Evolutionary conservation across 208 protist genomes (phyloP).

Genomic region (Trichomonas gallinae): DNA sequence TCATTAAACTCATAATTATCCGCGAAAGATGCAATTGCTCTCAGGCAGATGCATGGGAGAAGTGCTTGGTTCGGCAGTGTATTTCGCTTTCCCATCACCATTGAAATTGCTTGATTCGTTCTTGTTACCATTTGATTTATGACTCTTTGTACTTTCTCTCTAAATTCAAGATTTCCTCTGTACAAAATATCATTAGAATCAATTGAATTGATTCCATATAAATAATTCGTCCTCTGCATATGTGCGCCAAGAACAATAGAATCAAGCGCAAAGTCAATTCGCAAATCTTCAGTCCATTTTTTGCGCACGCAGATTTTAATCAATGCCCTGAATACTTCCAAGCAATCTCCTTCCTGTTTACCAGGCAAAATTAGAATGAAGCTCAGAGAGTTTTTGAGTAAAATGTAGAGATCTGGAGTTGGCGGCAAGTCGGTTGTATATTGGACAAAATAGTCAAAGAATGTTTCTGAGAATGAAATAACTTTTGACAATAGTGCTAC

Average conservation of each 20-base stretch:
- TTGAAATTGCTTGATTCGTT: background rate
- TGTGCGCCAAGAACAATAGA: background rate
- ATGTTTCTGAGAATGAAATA: background rate
- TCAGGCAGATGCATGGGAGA: background rate
- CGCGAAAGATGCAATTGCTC: background rate
- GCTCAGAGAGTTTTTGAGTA: background rate
- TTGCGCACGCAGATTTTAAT: background rate
- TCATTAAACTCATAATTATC: background rate
- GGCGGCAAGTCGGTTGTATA: background rate
- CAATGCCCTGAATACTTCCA: background rate
- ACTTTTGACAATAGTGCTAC: background rate
- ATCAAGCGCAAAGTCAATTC: background rate
- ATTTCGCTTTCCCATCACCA: background rate
- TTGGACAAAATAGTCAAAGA: background rate
- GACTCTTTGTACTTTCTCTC: background rate
- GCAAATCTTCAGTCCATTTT: background rate
- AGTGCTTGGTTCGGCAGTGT: background rate
- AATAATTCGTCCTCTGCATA: background rate
- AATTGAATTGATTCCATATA: background rate
- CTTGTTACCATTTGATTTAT: background rate
- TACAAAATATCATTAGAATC: background rate
- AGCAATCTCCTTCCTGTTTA: background rate
- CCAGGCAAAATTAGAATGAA: background rate
- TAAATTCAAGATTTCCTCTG: background rate
- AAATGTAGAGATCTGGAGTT: background rate